Evolutionary conservation across 305 asterid genomes (phyloP), one percentile per base, ranked within the genome.

Genomic region (Fraxinus sp.): DNA sequence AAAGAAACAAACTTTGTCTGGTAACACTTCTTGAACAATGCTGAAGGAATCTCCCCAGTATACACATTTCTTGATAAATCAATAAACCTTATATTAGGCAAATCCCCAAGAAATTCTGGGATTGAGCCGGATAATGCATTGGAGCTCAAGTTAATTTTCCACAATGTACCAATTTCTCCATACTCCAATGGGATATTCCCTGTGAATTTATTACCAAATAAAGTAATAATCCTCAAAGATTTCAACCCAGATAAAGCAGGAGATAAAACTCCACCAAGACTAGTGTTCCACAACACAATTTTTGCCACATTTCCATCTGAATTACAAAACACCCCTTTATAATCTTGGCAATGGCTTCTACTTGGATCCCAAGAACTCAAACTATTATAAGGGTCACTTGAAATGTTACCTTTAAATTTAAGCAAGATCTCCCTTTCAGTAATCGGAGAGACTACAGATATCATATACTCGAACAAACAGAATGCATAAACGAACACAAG

Each of bases 131-230:
- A 93, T 79, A 96, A 91, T 5, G 97, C 97, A 83, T 94, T 96
- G 24, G 98, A 93, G 87, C 98, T 96, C 85, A 96, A 64, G 77
- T 96, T 94, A 28, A 94, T 87, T 92, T 96, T 96, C 98, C 98
- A 91, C 85, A 96, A 88, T 7, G 97, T 68, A 66, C 80, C 88
- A 87, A 96, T 90, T 71, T 82, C 87, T 32, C 94, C 92, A 84
- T 90, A 96, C 82, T 93, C 98, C 2, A 36, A 26, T 16, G 99
- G 98, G 39, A 96, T 86, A 78, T 90, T 92, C 4, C 98, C 98
- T 41, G 87, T 86, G 80, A 95, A 93, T 55, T 80, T 77, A 81
- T 95, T 95, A 1, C 98, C 98, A 87, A 86, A 95, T 91, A 95
- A 90, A 35, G 91, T 91, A 59, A 95, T 87, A 81, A 83, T 89